Base-by-base conservation (phyloP, 495 filamentous ascomycete genomes). In the Hypoxylon perforatum region DNA sequence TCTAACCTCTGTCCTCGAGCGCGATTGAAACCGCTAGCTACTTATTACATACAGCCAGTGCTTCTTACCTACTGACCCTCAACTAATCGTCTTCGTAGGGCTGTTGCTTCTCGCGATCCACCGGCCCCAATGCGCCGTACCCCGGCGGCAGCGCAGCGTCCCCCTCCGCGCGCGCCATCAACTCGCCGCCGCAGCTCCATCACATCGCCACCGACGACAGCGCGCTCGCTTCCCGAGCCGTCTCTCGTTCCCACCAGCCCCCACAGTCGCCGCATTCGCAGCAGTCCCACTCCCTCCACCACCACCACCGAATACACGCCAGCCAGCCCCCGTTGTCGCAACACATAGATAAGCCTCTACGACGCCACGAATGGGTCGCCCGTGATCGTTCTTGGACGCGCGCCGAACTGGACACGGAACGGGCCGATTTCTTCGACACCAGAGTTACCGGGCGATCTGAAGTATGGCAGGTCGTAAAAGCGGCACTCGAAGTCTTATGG, bases 341-440 rank as follows among this genome's bases (percentile, higher is more conserved):
- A 46, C 82, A 83, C 50, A 82, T 84, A 67, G 81, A 84, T 64
- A 81, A 80, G 56, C 81, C 81, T 11, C 64, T 84, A 22, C 78
- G 79, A 1, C 77, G 77, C 0, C 79, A 81, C 61, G 73, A 80
- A 61, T 87, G 84, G 84, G 73, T 71, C 10, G 78, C 82, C 54
- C 72, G 74, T 11, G 75, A 78, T 63, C 72, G 77, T 7, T 49
- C 60, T 0, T 87, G 84, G 84, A 83, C 83, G 0, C 77, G 75
- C 0, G 47, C 69, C 12, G 67, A 79, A 4, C 49, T 87, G 11
- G 75, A 80, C 21, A 75, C 74, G 18, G 82, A 87, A 63, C 76
- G 84, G 35, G 73, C 75, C 21, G 91, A 91, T 58, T 95, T 93
- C 78, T 95, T 92, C 65, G 90, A 93, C 55, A 98, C 94, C 2